These are phyloP conservation scores for Fusarium dimerum DNA, from an alignment of 2,329 filamentous ascomycete species.

Conservation along the genomic window DNA sequence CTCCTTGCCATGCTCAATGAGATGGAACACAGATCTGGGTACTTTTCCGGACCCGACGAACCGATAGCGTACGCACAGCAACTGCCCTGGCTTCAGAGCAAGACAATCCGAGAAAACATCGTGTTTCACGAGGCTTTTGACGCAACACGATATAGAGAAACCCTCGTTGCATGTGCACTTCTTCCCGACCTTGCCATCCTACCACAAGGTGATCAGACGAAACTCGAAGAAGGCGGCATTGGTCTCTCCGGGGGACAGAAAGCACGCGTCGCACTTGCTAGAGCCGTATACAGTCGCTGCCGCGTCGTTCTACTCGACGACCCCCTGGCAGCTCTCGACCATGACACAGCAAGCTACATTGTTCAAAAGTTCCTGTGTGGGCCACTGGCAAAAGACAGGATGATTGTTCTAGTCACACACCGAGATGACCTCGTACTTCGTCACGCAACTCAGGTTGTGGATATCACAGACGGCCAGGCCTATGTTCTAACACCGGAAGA, in stretches of 20 bases:
- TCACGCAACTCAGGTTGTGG: slow-evolving; percentile 73
- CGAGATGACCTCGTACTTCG: slow-evolving; percentile 74
- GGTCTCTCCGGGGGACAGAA: slow-evolving; percentile 65
- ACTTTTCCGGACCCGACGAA: slow-evolving; percentile 47
- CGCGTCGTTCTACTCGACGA: slow-evolving; percentile 63
- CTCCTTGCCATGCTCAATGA: slow-evolving; percentile 61
- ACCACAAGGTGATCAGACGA: slow-evolving; percentile 56
- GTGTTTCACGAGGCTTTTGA: slow-evolving; percentile 61
- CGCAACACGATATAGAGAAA: slow-evolving; percentile 55
- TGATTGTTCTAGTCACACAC: slow-evolving; percentile 79
- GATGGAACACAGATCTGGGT: slow-evolving; percentile 64
- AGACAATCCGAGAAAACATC: slow-evolving; percentile 66
- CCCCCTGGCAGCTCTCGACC: slow-evolving; percentile 63
- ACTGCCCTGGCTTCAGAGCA: slow-evolving; percentile 65
- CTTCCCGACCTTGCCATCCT: slow-evolving; percentile 57
- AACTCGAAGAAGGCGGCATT: slow-evolving; percentile 63
- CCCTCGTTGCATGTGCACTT: slow-evolving; percentile 62
- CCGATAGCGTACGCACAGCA: slow-evolving; percentile 60
- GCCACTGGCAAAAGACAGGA: slow-evolving; percentile 62
- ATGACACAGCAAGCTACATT: slow-evolving; percentile 61
- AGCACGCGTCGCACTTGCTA: slow-evolving; percentile 62
- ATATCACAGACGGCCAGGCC: slow-evolving; percentile 64
- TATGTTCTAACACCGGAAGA: slow-evolving; percentile 49
- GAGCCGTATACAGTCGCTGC: slow-evolving; percentile 61
- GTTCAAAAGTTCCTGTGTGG: slow-evolving; percentile 63